phyloP scores from a whole-genome alignment of 441 rosid species.

The Adansonia grandidieri region DNA sequence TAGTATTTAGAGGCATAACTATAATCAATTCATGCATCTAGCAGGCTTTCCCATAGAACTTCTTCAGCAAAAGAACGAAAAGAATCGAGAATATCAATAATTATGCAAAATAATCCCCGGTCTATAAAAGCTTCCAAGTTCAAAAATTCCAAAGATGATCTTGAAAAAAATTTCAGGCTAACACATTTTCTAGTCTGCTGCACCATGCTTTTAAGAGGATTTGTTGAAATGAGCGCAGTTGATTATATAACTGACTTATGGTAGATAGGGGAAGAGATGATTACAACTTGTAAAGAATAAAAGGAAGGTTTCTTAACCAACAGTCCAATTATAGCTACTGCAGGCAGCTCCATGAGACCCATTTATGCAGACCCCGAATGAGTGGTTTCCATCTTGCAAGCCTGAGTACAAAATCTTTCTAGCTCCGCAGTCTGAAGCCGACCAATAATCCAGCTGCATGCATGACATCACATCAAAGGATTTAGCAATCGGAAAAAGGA shows the following conservation, averaged over 20 bases:
- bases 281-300: constrained; percentile 22
- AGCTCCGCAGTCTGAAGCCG: constrained; percentile 56
- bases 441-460: constrained; percentile 73
- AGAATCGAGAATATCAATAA: neutral
- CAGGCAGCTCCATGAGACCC: constrained; percentile 60
- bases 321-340: constrained; percentile 67
- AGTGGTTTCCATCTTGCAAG: constrained; percentile 75
- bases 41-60: neutral
- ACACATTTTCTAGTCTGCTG: neutral
- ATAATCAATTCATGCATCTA: neutral
- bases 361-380: constrained; percentile 71
- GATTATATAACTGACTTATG: neutral
- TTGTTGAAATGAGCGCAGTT: neutral
- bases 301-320: constrained; percentile 63
- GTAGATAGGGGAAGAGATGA: constrained; percentile 16
- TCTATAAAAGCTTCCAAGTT: no score
- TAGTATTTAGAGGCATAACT: neutral
- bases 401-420: constrained; percentile 51
- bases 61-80: neutral
- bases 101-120: neutral
- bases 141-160: no score
- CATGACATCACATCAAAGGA: constrained; percentile 7
- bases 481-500: neutral
- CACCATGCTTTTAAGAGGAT: neutral
- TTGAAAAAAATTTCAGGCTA: neutral